Base-by-base conservation (phyloP, 495 filamentous ascomycete genomes). In the Talaromyces nanjingensis region DNA sequence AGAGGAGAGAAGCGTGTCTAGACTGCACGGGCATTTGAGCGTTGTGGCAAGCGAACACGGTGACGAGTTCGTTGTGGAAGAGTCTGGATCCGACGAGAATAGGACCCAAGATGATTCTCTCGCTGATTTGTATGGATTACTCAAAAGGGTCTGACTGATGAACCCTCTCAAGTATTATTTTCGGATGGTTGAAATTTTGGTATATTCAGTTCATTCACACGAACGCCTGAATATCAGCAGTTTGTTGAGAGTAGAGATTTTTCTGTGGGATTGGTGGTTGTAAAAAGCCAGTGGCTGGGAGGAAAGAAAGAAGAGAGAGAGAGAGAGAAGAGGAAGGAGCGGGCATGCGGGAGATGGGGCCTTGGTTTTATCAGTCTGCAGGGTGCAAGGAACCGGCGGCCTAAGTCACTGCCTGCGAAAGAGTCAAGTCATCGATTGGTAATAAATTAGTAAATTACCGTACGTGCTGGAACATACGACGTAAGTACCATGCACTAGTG, bases 21-120 rank as follows among this genome's bases (percentile, higher is more conserved):
- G 73, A 72, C 72, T 70, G 74, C 72, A 71, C 69, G 76, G 73
- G 76, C 78, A 80, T 80, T 80, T 80, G 78, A 80, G 76, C 77
- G 76, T 74, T 64, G 75, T 74, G 71, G 67, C 65, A 47, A 52
- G 37, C 57, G 54, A 59, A 60, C 63, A 64, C 63, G 33, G 11
- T 57, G 29, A 52, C 45, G 60, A 56, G 53, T 56, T 57, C 22
- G 53, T 57, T 27, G 47, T 54, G 34, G 62, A 42, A 58, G 33
- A 58, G 24, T 27, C 49, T 63, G 33, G 62, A 64, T 49, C 62
- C 62, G 53, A 29, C 53, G 53, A 18, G 49, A 57, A 16, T 31
- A 34, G 61, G 61, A 63, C 27, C 61, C 61, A 54, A 53, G 12
- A 20, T 34, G 57, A 37, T 42, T 42, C 37, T 42, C 37, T 42